Evolutionary conservation across 2,329 filamentous ascomycete genomes (phyloP).

Genomic region (Fusarium robinianum): DNA sequence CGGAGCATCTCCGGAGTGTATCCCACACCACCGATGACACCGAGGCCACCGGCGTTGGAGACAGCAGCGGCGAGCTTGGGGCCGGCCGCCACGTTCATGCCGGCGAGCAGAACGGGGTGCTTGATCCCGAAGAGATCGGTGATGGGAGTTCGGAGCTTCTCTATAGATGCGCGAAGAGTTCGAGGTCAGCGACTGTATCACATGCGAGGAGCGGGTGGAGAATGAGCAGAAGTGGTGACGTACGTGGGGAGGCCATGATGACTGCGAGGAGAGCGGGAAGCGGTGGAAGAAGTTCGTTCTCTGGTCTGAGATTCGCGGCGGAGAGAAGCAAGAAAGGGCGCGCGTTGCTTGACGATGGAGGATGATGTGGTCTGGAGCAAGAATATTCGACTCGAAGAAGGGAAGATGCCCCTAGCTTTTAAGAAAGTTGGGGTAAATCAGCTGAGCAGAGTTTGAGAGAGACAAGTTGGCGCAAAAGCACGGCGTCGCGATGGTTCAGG

Average conservation of each 20-base stretch:
- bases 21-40: slow-evolving; percentile 92
- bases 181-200: slow-evolving; percentile 20
- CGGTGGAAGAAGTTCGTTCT: slow-evolving; percentile 21
- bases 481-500: slow-evolving; percentile 10
- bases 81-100: slow-evolving; percentile 98
- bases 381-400: neutral
- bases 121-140: slow-evolving; percentile 98
- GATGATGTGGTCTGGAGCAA: slow-evolving; percentile 6
- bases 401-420: slow-evolving; percentile 17
- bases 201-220: slow-evolving; percentile 2
- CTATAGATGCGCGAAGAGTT: slow-evolving; percentile 33
- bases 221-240: slow-evolving; percentile 43
- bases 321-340: neutral
- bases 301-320: slow-evolving; percentile 10
- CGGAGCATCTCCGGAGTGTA: slow-evolving; percentile 98
- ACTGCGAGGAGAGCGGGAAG: slow-evolving; percentile 20
- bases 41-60: slow-evolving; percentile 93
- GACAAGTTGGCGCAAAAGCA: slow-evolving; percentile 15
- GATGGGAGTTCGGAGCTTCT: slow-evolving; percentile 78
- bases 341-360: neutral
- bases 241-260: slow-evolving; percentile 81
- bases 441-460: slow-evolving; percentile 24
- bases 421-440: slow-evolving; percentile 25
- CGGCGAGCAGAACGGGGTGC: slow-evolving; percentile 92
- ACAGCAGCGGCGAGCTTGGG: slow-evolving; percentile 96